Conservation (phyloP, 768 basidiomycete genomes). For the Cystofilobasidium bisporidii region DNA sequence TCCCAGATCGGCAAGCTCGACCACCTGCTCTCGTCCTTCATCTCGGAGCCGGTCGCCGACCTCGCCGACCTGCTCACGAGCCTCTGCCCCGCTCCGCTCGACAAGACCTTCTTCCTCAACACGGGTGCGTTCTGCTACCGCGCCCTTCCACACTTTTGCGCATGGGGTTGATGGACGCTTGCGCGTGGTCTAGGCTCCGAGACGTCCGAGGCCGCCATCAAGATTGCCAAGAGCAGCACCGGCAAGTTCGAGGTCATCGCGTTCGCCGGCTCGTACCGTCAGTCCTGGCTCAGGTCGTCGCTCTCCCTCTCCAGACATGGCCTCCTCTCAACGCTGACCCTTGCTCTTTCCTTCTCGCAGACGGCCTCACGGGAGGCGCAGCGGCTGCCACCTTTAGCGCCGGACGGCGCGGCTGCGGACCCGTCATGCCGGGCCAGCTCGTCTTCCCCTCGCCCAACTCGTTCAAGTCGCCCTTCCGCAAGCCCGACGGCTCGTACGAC, state of each 20-base stretch:
- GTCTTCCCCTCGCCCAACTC: slow-evolving; percentile 31
- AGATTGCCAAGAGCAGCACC: slow-evolving; percentile 34
- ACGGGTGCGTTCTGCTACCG: slow-evolving; percentile 15
- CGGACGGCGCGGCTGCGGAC: slow-evolving; percentile 29
- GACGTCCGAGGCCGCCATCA: slow-evolving; percentile 33
- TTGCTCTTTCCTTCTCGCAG: slow-evolving; percentile 1
- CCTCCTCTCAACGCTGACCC: neutral
- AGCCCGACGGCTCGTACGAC: slow-evolving; percentile 32
- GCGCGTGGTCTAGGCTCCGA: slow-evolving; percentile 31
- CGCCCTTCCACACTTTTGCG: no score
- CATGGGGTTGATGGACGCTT: no score
- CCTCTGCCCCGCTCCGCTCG: slow-evolving; percentile 29
- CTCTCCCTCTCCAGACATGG: neutral
- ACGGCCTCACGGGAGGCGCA: slow-evolving; percentile 29
- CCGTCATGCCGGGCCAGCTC: slow-evolving; percentile 27
- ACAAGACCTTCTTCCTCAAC: slow-evolving; percentile 31
- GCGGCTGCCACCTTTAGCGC: slow-evolving; percentile 28
- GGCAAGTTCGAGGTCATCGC: slow-evolving; percentile 33
- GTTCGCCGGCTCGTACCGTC: slow-evolving; percentile 30
- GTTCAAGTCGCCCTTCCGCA: slow-evolving; percentile 31
- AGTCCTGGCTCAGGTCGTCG: neutral
- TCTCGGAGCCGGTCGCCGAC: slow-evolving; percentile 31
- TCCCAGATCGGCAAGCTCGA: slow-evolving; percentile 29
- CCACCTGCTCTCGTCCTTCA: slow-evolving; percentile 33
- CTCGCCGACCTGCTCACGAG: slow-evolving; percentile 27